These are phyloP conservation scores for Tubosaeta sp. DNA, from an alignment of 768 basidiomycete species.

Conservation along the genomic window DNA sequence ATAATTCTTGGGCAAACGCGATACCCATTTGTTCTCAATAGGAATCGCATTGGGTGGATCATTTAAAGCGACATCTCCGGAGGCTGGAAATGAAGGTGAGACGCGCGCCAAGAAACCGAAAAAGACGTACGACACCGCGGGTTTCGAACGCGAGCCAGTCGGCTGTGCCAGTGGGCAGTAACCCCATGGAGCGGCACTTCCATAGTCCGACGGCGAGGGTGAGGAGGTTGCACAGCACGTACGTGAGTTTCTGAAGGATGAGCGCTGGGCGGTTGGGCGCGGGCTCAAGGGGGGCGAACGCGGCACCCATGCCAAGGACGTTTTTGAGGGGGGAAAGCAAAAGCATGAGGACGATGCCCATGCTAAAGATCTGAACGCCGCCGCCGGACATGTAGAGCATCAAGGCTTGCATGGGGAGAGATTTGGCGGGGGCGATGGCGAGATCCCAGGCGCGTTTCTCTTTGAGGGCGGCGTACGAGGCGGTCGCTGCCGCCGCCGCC, in stretches of 20 bases:
- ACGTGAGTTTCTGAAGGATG: conserved; percentile 66
- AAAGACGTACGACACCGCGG: conserved; percentile 49
- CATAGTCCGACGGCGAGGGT: conserved; percentile 84
- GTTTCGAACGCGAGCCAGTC: conserved; percentile 96
- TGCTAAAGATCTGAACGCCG: conserved; percentile 94
- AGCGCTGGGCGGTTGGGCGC: conserved; percentile 38
- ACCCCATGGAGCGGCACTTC: conserved; percentile 92
- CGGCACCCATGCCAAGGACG: conserved; percentile 69
- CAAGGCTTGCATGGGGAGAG: conserved; percentile 93
- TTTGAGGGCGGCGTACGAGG: conserved; percentile 65
- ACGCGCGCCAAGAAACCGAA: background rate
- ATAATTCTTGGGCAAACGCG: conserved; percentile 16
- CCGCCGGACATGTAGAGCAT: conserved; percentile 99
- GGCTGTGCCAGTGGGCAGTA: conserved; percentile 84
- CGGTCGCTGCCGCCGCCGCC: conserved; percentile 30
- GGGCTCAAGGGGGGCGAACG: conserved; percentile 62
- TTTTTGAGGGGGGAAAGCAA: conserved; percentile 85
- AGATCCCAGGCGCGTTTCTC: conserved; percentile 83
- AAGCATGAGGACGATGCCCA: conserved; percentile 94
- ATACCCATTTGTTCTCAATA: conserved; percentile 21
- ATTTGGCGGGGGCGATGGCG: conserved; percentile 81
- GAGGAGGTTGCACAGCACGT: conserved; percentile 66
- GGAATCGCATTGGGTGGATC: conserved; percentile 16
- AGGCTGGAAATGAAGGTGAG: conserved; percentile 26
- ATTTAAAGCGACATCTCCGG: conserved; percentile 41